phyloP scores from a whole-genome alignment of 2,329 filamentous ascomycete genomes.

The Aspergillus ochraceoroseus region DNA sequence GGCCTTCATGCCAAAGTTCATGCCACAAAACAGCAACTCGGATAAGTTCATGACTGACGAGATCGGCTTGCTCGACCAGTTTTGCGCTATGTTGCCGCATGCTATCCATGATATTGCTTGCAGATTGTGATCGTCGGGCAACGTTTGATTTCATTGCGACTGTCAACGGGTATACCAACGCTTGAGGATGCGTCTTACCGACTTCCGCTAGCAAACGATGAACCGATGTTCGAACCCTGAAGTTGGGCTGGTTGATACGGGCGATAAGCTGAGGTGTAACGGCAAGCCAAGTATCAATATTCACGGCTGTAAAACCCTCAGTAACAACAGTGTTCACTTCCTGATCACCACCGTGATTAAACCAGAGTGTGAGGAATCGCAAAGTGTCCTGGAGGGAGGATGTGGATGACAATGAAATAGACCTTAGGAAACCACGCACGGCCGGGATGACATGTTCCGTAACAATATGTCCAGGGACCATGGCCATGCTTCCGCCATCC shows the following conservation, averaged over 20 bases:
- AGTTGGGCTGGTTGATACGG: constrained; percentile 92
- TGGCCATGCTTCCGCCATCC: constrained; percentile 44
- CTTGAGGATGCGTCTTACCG: constrained; percentile 89
- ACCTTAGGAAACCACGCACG: constrained; percentile 94
- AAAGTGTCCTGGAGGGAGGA: constrained; percentile 96
- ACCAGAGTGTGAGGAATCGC: constrained; percentile 89
- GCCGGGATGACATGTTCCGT: constrained; percentile 89
- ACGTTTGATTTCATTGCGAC: constrained; percentile 97
- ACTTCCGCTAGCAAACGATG: constrained; percentile 90
- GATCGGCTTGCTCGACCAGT: constrained; percentile 89
- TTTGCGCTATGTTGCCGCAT: constrained; percentile 92
- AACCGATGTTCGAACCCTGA: constrained; percentile 79
- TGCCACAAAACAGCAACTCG: constrained; percentile 97
- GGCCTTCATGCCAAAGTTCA: constrained; percentile 95
- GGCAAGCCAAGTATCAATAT: constrained; percentile 96
- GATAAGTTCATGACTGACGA: constrained; percentile 94
- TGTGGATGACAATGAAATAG: constrained; percentile 82
- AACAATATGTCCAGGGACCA: constrained; percentile 63
- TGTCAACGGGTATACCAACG: constrained; percentile 91
- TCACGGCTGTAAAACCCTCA: constrained; percentile 86
- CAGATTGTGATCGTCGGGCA: constrained; percentile 76
- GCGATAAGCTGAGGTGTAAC: constrained; percentile 97
- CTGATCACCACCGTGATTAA: constrained; percentile 79
- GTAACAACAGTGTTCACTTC: constrained; percentile 86
- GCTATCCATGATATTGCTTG: constrained; percentile 91